These are phyloP conservation scores for Metschnikowia noctiluminum DNA, from an alignment of 805 yeast species.

Conservation along the genomic window DNA sequence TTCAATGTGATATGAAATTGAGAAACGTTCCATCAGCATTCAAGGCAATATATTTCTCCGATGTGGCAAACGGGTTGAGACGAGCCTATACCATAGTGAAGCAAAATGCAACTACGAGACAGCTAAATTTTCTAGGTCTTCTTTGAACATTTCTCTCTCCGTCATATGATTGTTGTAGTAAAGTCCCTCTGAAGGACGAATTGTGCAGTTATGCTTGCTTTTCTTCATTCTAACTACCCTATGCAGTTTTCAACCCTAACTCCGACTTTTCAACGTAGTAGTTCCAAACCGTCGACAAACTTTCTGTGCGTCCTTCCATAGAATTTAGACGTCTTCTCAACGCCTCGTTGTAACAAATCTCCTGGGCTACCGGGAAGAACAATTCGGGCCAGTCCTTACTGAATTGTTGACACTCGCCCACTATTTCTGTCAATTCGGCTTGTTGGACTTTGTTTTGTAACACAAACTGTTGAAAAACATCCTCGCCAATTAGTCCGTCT, in stretches of 20 bases:
- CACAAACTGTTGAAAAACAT: constrained; percentile 72
- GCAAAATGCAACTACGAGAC: no score
- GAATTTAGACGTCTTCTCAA: constrained; percentile 66
- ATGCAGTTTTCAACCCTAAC: constrained; percentile 1
- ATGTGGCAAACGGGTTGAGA: no score
- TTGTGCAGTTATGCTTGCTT: not conserved
- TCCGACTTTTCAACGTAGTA: constrained; percentile 21
- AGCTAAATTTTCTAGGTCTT: no score
- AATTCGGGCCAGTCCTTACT: constrained; percentile 79
- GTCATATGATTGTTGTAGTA: no score
- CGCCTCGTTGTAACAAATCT: constrained; percentile 90
- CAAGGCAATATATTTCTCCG: no score
- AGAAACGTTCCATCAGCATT: no score
- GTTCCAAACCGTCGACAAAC: constrained; percentile 36
- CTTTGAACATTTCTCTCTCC: no score
- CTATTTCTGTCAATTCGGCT: constrained; percentile 72
- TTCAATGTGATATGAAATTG: no score
- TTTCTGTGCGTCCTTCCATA: constrained; percentile 38
- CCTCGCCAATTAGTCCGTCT: constrained; percentile 89
- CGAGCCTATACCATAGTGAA: no score
- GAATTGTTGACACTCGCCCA: constrained; percentile 66
- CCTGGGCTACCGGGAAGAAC: constrained; percentile 77
- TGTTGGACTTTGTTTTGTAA: constrained; percentile 77
- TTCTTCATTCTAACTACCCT: not conserved
- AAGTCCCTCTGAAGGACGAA: not conserved